Base-by-base conservation (phyloP, 441 rosid genomes). In the Adansonia madagascariensis region DNA sequence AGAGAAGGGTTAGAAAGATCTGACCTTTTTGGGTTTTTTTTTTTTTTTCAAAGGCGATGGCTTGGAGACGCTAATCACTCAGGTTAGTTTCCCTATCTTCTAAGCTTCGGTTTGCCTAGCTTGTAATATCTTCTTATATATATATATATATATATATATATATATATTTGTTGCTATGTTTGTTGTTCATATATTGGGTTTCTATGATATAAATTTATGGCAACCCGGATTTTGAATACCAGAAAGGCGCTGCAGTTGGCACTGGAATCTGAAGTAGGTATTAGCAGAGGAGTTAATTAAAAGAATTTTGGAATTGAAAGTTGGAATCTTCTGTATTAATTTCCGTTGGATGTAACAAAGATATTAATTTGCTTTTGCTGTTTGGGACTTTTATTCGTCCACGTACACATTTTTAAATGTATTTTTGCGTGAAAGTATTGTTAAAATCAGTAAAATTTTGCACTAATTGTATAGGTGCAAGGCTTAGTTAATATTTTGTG, bases 201-300 rank as follows among this genome's bases (percentile, higher is more conserved):
- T 47, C 47, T 27, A 62, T 14, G 18, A 39, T 22, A 49, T 22
- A 22, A 64, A 53, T 43, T 43, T 44, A 10, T 57, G 65, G 59
- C 64, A 75, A 71, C 81, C 81, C 81, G 71, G 64, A 8, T 60
- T 20, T 66, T 63, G 47, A 62, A 22, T 57, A 39, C 2, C 15
- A 11, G 41, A 17, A 56, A 73, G 27, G 39, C 46, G 20, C 18
- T 57, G 12, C 39, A 3, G 24, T 8, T 14, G 15, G 24, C 18
- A 17, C 7, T n/a, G 35, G 18, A 75, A 75, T 50, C 39, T 15
- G 49, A 73, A 46, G 15, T 65, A 49, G 49, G n/a, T 35, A 7
- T 15, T 64, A 6, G 43, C 20, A 3, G 67, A 46, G n/a, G 9
- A 74, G 44, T 2, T 12, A 43, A 15, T 27, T 49, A 27, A 49